phyloP scores from a whole-genome alignment of 176 grass and related monocot species.

The Calamus simplicifolius region DNA sequence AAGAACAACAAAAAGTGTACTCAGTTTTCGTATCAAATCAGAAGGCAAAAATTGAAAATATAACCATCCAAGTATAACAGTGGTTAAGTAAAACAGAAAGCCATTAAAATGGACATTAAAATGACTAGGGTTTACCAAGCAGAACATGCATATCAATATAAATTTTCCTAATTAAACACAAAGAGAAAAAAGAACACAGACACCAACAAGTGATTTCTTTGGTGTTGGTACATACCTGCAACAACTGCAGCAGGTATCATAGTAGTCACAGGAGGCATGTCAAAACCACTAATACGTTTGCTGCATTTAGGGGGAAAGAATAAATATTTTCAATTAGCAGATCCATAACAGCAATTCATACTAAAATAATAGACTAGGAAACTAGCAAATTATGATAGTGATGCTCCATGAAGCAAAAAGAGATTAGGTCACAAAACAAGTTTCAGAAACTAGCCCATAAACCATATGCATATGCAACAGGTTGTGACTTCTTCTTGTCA shows the following conservation, averaged over 20 bases:
- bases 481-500: too few species aligned
- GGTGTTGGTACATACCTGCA: constrained; percentile 36
- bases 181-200: constrained; percentile 10
- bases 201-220: constrained; percentile 2
- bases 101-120: too few species aligned
- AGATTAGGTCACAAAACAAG: too few species aligned
- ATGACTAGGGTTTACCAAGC: neutral
- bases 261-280: constrained; percentile 53
- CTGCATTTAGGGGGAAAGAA: constrained; percentile 29
- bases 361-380: too few species aligned
- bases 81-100: neutral
- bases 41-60: constrained; percentile 21
- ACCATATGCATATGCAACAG: too few species aligned
- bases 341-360: too few species aligned
- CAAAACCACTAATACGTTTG: constrained; percentile 91
- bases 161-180: constrained; percentile 4
- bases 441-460: too few species aligned
- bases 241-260: constrained; percentile 29
- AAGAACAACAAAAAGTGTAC: constrained; percentile 43
- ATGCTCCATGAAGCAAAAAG: too few species aligned
- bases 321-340: too few species aligned
- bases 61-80: neutral
- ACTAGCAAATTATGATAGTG: too few species aligned
- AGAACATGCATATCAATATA: neutral
- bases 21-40: constrained; percentile 41